Percentiles rank a stretch among this genome's conserved stretches.
Evolutionary conservation across 2,329 filamentous ascomycete species (phyloP).

Genomic region (Cyclaneusma minus): DNA sequence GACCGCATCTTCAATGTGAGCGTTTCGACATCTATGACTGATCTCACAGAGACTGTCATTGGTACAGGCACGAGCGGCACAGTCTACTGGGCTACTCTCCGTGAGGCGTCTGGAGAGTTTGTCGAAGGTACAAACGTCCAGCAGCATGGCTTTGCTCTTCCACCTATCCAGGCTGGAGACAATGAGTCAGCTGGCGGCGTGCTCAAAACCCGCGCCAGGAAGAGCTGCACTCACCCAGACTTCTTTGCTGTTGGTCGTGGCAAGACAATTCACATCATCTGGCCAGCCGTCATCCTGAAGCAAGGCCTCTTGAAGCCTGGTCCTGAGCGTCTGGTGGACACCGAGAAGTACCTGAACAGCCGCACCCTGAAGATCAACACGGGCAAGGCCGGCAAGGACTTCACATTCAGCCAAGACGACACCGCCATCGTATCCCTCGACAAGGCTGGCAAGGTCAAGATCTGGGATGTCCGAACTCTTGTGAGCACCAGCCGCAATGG

Average conservation of each 20-base stretch:
- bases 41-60: constrained; percentile 65
- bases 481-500: constrained; percentile 36
- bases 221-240: constrained; percentile 76
- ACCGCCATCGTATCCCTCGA: constrained; percentile 87
- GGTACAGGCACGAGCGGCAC: constrained; percentile 89
- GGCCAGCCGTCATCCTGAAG: constrained; percentile 47
- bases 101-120: constrained; percentile 61
- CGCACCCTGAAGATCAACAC: constrained; percentile 88
- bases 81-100: constrained; percentile 87
- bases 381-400: constrained; percentile 96
- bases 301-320: constrained; percentile 47
- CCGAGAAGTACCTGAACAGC: constrained; percentile 73
- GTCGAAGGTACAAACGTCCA: constrained; percentile 68
- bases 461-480: constrained; percentile 89
- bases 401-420: constrained; percentile 94
- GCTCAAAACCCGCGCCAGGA: constrained; percentile 86
- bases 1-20: constrained; percentile 93
- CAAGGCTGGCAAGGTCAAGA: constrained; percentile 90
- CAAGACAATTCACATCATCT: constrained; percentile 88
- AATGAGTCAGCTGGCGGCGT: constrained; percentile 85
- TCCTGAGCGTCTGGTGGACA: constrained; percentile 60
- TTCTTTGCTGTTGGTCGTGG: constrained; percentile 92
- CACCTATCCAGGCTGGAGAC: constrained; percentile 71
- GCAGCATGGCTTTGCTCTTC: constrained; percentile 75
- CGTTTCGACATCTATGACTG: constrained; percentile 53